Percentiles rank a stretch among this genome's conserved stretches.
Conservation (phyloP, 257 asterid species). For the Penstemon barbatus region DNA sequence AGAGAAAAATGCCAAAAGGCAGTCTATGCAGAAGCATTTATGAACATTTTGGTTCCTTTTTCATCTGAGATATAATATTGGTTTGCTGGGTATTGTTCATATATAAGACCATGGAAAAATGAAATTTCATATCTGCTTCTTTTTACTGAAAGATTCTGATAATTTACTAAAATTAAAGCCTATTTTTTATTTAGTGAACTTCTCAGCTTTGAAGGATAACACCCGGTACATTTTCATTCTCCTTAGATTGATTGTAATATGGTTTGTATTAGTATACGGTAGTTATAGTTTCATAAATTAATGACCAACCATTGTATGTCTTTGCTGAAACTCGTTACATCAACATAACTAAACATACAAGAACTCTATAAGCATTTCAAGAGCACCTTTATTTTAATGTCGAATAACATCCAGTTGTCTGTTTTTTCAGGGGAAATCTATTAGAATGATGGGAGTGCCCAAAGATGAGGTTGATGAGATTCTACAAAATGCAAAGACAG, state of each 20-base stretch:
- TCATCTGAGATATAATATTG: too few relatives aligned
- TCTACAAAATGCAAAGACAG: constrained; percentile 52
- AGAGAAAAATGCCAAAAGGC: too few relatives aligned
- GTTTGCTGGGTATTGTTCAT: too few relatives aligned
- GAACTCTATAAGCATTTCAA: neutral
- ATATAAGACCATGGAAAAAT: too few relatives aligned
- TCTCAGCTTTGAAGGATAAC: neutral
- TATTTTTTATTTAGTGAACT: neutral
- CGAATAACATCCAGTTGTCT: neutral
- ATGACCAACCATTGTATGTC: neutral
- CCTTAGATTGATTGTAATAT: neutral
- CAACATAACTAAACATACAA: neutral
- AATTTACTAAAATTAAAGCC: too few relatives aligned
- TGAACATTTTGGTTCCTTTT: too few relatives aligned
- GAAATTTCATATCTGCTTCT: too few relatives aligned
- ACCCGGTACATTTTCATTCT: too few relatives aligned
- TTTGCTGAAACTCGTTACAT: constrained; percentile 6
- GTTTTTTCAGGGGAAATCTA: constrained; percentile 60
- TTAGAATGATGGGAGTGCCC: constrained; percentile 92
- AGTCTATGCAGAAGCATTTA: too few relatives aligned
- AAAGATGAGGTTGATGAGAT: constrained; percentile 79
- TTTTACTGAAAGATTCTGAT: too few relatives aligned
- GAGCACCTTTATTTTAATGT: constrained; percentile 7
- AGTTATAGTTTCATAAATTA: neutral
- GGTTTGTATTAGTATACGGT: neutral